phyloP scores from a whole-genome alignment of 2,329 filamentous ascomycete species.

The Tympanopsis confertula region DNA sequence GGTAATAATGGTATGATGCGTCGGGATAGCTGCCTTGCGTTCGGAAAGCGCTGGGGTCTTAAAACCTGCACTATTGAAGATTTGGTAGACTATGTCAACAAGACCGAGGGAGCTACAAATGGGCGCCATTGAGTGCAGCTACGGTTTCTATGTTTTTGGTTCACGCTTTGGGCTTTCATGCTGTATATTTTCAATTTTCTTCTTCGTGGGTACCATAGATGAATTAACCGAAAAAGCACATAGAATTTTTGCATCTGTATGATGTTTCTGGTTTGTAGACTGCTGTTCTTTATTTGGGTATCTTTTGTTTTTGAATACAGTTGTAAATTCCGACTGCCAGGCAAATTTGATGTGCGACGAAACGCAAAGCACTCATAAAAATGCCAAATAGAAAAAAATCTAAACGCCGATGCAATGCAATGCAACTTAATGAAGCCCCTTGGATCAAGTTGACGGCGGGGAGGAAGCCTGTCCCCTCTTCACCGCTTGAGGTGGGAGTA shows the following conservation, averaged over 20 bases:
- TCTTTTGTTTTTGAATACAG: neutral
- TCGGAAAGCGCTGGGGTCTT: slow-evolving; percentile 49
- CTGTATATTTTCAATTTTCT: neutral
- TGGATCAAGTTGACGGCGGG: too few species aligned
- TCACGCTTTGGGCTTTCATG: neutral
- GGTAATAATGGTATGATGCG: slow-evolving; percentile 51
- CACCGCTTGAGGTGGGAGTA: slow-evolving; percentile 35
- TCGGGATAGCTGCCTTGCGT: slow-evolving; percentile 47
- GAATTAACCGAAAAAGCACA: too few species aligned
- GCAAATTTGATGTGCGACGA: slow-evolving; percentile 7
- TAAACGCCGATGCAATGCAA: neutral
- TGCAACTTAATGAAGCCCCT: neutral
- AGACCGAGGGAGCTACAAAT: slow-evolving; percentile 24
- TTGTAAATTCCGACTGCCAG: too few species aligned
- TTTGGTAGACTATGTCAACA: slow-evolving; percentile 43
- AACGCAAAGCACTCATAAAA: too few species aligned
- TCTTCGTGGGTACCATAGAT: too few species aligned
- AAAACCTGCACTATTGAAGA: slow-evolving; percentile 57
- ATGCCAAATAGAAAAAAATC: neutral
- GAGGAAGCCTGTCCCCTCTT: too few species aligned
- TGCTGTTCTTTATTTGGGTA: neutral
- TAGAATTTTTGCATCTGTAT: too few species aligned
- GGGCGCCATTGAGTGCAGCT: neutral
- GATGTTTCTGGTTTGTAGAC: too few species aligned
- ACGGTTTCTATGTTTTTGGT: neutral